A percentile compares a stretch with the other conserved stretches of the same genome.
Evolutionary conservation across 805 yeast genomes (phyloP).

Genomic region (Candida easanensis): DNA sequence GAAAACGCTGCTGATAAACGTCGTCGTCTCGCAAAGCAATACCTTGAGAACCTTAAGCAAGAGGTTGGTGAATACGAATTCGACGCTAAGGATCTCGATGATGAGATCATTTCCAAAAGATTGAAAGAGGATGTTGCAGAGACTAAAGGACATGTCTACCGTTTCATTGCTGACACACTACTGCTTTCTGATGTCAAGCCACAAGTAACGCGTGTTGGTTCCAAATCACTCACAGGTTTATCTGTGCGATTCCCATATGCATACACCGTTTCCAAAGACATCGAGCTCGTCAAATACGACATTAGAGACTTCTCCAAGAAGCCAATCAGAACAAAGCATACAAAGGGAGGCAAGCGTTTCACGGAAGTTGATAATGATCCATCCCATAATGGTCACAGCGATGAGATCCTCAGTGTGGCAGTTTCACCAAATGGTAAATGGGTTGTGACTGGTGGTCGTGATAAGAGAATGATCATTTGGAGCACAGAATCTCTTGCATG

Average conservation of each 20-base stretch:
- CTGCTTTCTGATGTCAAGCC: constrained; percentile 38
- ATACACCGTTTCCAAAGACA: constrained; percentile 80
- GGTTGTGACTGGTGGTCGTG: constrained; percentile 90
- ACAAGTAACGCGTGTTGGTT: constrained; percentile 55
- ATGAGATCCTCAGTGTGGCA: constrained; percentile 73
- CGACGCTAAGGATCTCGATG: constrained; percentile 89
- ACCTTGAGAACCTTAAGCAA: constrained; percentile 70
- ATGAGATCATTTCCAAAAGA: constrained; percentile 78
- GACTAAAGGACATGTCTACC: constrained; percentile 78
- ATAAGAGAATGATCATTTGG: constrained; percentile 81
- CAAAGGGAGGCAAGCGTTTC: constrained; percentile 57
- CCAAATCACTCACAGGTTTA: constrained; percentile 50
- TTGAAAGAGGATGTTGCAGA: constrained; percentile 88
- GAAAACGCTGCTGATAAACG: constrained; percentile 93
- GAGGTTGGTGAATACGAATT: constrained; percentile 56
- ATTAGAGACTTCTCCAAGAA: constrained; percentile 49
- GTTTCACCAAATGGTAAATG: constrained; percentile 84
- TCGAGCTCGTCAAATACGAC: constrained; percentile 79
- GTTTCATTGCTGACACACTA: constrained; percentile 55
- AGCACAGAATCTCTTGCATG: constrained; percentile 75
- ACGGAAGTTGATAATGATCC: constrained; percentile 41
- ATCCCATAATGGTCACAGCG: constrained; percentile 69
- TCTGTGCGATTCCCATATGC: constrained; percentile 44
- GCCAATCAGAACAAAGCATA: constrained; percentile 64
- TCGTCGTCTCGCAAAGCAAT: constrained; percentile 90